These are phyloP conservation scores for Wickerhamomyces mucosus DNA, from an alignment of 805 yeast genomes.

Conservation along the genomic window DNA sequence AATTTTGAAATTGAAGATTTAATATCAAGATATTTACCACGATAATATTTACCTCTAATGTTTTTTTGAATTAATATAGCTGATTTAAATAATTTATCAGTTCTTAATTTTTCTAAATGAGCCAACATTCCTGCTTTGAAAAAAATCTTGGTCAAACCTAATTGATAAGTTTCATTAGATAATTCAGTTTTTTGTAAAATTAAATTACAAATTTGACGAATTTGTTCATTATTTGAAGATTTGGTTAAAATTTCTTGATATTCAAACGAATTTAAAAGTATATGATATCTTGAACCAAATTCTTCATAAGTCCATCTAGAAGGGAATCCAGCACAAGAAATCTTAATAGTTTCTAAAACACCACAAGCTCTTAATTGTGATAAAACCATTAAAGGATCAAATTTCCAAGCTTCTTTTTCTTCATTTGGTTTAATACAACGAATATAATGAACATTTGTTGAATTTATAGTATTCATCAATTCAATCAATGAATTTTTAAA, in stretches of 20 bases:
- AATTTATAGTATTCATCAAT: slow-evolving; percentile 83
- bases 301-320: slow-evolving; percentile 93
- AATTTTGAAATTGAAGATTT: slow-evolving; percentile 42
- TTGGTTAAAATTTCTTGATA: slow-evolving; percentile 55
- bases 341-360: slow-evolving; percentile 92
- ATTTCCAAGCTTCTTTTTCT: slow-evolving; percentile 89
- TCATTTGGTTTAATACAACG: slow-evolving; percentile 97
- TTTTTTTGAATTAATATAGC: slow-evolving; percentile 84
- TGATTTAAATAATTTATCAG: slow-evolving; percentile 66
- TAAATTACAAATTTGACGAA: slow-evolving; percentile 54
- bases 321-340: slow-evolving; percentile 97
- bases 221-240: slow-evolving; percentile 42
- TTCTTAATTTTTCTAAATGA: slow-evolving; percentile 73
- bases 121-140: slow-evolving; percentile 97
- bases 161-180: slow-evolving; percentile 64
- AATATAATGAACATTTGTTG: slow-evolving; percentile 93
- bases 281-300: slow-evolving; percentile 82
- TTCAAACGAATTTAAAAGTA: slow-evolving; percentile 61
- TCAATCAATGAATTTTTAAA: slow-evolving; percentile 89
- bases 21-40: slow-evolving; percentile 48
- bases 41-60: slow-evolving; percentile 54
- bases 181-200: slow-evolving; percentile 59
- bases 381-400: slow-evolving; percentile 89
- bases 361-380: slow-evolving; percentile 97
- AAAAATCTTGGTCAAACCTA: slow-evolving; percentile 89